Evolutionary conservation across 768 basidiomycete genomes (phyloP).

Genomic region (Mycena rosella): DNA sequence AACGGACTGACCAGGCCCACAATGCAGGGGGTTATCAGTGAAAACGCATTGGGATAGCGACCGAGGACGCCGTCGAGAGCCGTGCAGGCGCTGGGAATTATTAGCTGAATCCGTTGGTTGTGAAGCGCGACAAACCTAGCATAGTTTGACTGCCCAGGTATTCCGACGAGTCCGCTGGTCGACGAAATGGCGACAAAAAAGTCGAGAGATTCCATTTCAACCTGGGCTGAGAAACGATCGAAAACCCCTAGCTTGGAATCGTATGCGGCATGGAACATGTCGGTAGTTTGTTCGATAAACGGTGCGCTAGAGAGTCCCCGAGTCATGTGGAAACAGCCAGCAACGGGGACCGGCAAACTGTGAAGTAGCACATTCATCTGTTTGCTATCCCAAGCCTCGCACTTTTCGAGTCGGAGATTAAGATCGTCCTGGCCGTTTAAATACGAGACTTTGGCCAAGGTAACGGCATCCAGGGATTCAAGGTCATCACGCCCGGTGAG

Average conservation of each 20-base stretch:
- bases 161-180: slow-evolving; percentile 21
- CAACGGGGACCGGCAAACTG: slow-evolving; percentile 12
- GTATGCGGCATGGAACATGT: slow-evolving; percentile 16
- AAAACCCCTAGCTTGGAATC: slow-evolving; percentile 21
- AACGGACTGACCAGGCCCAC: slow-evolving; percentile 25
- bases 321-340: slow-evolving; percentile 28
- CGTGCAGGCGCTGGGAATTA: slow-evolving; percentile 18
- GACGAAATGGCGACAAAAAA: slow-evolving; percentile 29
- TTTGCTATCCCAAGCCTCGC: slow-evolving; percentile 21
- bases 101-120: neutral
- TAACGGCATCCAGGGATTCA: slow-evolving; percentile 17
- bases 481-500: slow-evolving; percentile 25
- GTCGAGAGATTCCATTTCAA: slow-evolving; percentile 18
- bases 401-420: slow-evolving; percentile 9
- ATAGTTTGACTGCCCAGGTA: slow-evolving; percentile 26
- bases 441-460: slow-evolving; percentile 24
- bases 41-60: slow-evolving; percentile 29
- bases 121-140: slow-evolving; percentile 10
- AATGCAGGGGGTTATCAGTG: slow-evolving; percentile 24
- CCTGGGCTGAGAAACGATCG: slow-evolving; percentile 5
- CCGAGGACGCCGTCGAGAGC: slow-evolving; percentile 23
- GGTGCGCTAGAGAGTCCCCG: slow-evolving; percentile 10
- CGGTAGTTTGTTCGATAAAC: slow-evolving; percentile 23
- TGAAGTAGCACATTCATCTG: slow-evolving; percentile 17
- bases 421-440: slow-evolving; percentile 13